Base-by-base conservation (phyloP, 176 grass and related monocot genomes). In the Lolium rigidum region DNA sequence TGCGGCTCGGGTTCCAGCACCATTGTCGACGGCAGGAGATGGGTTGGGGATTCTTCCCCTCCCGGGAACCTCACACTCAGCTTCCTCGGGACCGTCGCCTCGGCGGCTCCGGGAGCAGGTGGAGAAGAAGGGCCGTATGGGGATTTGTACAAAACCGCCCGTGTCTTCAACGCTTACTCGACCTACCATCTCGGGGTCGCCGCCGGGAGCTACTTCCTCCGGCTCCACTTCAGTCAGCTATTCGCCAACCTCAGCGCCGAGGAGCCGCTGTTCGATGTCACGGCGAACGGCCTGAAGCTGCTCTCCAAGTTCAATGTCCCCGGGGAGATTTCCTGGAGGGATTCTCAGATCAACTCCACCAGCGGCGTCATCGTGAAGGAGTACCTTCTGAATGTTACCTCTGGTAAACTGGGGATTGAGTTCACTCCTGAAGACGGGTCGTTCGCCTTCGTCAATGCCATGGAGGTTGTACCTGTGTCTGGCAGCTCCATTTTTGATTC, bases 181-280 rank as follows among this genome's bases (percentile, higher is more conserved):
- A 78, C 62, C 43, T 98, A 98, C 90, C 84, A 3, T 24, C 80
- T 98, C 87, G 66, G 58, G 35, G 37, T 95, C 48, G 28, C 82
- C 47, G 41, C 91, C 18, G 94, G 97, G 49, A 86, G 76, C 88
- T 92, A 94, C 85, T 98, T 93, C 74, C 74, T 98, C 31, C 86
- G 97, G 70, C 90, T 98, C 84, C 94, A 98, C 79, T 95, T 98
- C 93, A 91, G 84, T 7, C 94, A 82, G 76, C 82, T 88, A 7
- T 88, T 92, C 71, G 48, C 22, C 79, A 81, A 75, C 46, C 80
- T 72, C 84, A 89, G 88, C 13, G 71, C 70, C 74, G 80, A 86
- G 41, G 89, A 94, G 20, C 77, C 93, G 2, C 37, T 86, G 8
- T 98, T 98, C 72, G 94, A 91, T 74, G 90, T 98, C 35, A 62